Evolutionary conservation across 2,329 filamentous ascomycete genomes (phyloP), one percentile per base, ranked within the genome.

Genomic region (Mollisiaceae sp.): DNA sequence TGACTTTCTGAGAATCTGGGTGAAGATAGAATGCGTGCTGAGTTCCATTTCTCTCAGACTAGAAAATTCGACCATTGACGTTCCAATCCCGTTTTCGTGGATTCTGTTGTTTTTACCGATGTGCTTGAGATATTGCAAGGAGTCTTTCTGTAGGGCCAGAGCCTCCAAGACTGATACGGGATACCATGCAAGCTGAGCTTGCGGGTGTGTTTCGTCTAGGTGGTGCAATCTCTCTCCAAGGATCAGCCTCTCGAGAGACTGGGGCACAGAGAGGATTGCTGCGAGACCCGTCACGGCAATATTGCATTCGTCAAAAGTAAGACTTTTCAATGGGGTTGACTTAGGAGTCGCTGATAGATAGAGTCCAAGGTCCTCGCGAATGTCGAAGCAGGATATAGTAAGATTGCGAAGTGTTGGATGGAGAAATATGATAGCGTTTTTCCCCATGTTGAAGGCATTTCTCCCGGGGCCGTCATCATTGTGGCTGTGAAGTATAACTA

Each of bases 351-450:
- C 60, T 18, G 50, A 43, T 8, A 62, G 50, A 56, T 62, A 54
- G 35, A 24, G 14, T 41, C 43, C 47, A 32, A 62, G 35, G n/a
- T 62, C 52, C 20, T 62, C 60, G 60, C 60, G 22, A 8, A 62
- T 41, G 36, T 62, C 60, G 43, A 62, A 62, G 38, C 60, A 62
- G 35, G 60, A 62, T 18, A 62, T 55, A 11, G 50, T 62, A 35
- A 62, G 20, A 39, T 62, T 62, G 50, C 50, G 60, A 55, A 62
- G 60, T 22, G 60, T 62, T 22, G 60, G 60, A 20, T 62, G 60
- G 36, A 54, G 60, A n/a, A 62, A 56, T 38, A 62, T 62, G 47
- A 62, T 12, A n/a, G 60, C 50, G n/a, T 62, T 56, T 20, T 41
- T 62, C 14, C 60, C 60, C 50, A 62, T 55, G 36, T 62, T 54